Base-by-base conservation (phyloP, 2,329 filamentous ascomycete species). In the Fusarium sp. region DNA sequence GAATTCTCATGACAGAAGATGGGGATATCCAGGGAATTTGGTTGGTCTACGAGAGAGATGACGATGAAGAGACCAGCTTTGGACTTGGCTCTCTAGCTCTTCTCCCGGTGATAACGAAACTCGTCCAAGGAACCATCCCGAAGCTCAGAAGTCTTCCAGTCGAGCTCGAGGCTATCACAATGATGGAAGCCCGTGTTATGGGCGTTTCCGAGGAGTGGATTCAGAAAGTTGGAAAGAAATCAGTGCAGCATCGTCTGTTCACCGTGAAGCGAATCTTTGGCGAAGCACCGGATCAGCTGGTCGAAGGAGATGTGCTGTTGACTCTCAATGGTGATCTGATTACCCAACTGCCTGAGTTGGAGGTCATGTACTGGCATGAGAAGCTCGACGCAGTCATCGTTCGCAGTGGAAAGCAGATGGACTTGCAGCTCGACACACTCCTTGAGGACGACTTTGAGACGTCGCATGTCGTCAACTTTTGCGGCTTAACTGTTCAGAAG, bases 141-240 rank as follows among this genome's bases (percentile, higher is more conserved):
- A 92, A 93, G 74, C 86, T 99, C 27, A 91, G 95, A 12, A 98
- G 98, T 81, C 85, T 99, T 33, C 96, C 96, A 57, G 94, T 98
- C 77, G 96, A 99, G 82, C 95, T 97, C 79, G 93, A 96, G 63
- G 92, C 96, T 5, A 94, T 99, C 27, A 94, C 97, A 75, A 98
- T 99, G 95, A 93, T 93, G 38, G 96, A 98, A 83, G 95, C 94
- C 11, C 92, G 95, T 33, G 94, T 98, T 73, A 98, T 98, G 95
- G 96, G 96, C 6, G 94, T 98, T 0, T 94, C 94, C 0, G 95
- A 98, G 76, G 92, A 97, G 69, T 98, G 96, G 96, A 98, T 99
- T 75, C 88, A 93, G 75, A 93, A 94, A 81, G 96, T 98, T 2
- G 92, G 91, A 72, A 94, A 94, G 70, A 98, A 98, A 81, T 93